These are phyloP conservation scores for Cercophora sp. DNA, from an alignment of 495 filamentous ascomycete species.

Conservation along the genomic window DNA sequence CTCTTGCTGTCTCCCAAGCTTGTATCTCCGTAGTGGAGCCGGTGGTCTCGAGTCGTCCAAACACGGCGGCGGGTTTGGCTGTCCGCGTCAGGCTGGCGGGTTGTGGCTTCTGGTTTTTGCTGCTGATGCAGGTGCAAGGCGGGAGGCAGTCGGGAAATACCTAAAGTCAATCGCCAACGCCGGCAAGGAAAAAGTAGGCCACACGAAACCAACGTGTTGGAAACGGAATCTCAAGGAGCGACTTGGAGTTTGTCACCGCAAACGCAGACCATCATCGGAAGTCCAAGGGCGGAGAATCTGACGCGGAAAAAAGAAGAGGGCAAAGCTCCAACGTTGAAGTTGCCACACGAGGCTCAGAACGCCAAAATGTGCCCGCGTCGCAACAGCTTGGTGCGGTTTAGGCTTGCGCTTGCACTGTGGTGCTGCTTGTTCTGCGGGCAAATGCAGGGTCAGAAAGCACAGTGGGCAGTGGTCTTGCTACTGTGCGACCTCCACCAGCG, in stretches of 20 bases:
- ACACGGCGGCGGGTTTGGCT: too few species aligned
- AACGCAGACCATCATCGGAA: slow-evolving; percentile 29
- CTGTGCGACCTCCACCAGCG: too few species aligned
- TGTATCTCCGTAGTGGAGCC: too few species aligned
- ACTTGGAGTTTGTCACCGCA: slow-evolving; percentile 34
- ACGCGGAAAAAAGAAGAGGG: slow-evolving; percentile 10
- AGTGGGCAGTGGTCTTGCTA: neutral
- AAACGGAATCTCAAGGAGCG: slow-evolving; percentile 29
- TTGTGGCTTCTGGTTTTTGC: neutral
- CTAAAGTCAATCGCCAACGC: too few species aligned
- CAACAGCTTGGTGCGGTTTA: too few species aligned
- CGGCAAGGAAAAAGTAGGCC: slow-evolving; percentile 13
- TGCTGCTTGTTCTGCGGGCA: neutral
- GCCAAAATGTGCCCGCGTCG: neutral
- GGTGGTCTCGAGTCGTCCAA: too few species aligned
- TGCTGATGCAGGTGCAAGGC: too few species aligned
- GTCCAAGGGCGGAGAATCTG: slow-evolving; percentile 16
- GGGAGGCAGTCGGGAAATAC: too few species aligned
- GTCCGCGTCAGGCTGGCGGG: too few species aligned
- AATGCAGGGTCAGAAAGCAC: neutral
- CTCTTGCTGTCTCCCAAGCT: too few species aligned
- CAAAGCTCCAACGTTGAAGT: neutral
- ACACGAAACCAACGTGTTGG: too few species aligned
- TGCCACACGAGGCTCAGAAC: slow-evolving; percentile 22
- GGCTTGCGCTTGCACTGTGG: too few species aligned